These are phyloP conservation scores for Diaporthe sp. DNA, from an alignment of 2,329 filamentous ascomycete species.

Conservation along the genomic window DNA sequence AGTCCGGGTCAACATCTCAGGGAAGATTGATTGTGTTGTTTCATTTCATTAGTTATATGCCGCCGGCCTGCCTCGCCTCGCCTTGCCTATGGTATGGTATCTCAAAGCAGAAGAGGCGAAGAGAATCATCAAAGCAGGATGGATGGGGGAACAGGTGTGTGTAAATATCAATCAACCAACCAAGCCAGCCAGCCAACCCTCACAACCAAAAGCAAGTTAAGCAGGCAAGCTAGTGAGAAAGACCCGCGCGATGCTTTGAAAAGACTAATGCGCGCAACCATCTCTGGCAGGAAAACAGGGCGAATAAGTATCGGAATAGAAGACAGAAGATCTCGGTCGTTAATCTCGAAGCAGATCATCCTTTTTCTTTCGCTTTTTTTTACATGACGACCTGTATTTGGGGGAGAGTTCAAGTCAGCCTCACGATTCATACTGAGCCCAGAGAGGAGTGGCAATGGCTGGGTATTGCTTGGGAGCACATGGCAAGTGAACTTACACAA, in stretches of 20 bases:
- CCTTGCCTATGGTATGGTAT: conserved; percentile 19
- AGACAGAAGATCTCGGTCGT: background rate
- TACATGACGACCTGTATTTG: conserved; percentile 14
- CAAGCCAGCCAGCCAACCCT: background rate
- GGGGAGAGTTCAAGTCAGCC: background rate
- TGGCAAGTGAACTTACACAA: conserved; percentile 75
- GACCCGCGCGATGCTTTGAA: conserved; percentile 5
- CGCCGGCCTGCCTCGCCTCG: background rate
- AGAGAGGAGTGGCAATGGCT: background rate
- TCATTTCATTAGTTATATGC: conserved; percentile 24
- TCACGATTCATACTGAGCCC: background rate
- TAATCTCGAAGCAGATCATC: background rate
- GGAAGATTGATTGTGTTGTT: background rate
- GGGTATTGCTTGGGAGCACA: too few species aligned
- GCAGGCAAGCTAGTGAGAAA: background rate
- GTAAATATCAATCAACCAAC: background rate
- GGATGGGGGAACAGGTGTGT: background rate
- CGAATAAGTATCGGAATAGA: background rate
- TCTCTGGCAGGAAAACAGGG: background rate
- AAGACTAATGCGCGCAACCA: conserved; percentile 16
- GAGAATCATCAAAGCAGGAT: background rate
- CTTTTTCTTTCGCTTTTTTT: background rate
- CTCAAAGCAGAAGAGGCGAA: conserved; percentile 21
- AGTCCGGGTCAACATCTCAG: background rate
- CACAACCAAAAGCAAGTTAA: background rate